A percentile compares a stretch with the other conserved stretches of the same genome.
Evolutionary conservation across 1,284 basidiomycete species (phyloP).

Genomic region (Pseudozyma pruni): DNA sequence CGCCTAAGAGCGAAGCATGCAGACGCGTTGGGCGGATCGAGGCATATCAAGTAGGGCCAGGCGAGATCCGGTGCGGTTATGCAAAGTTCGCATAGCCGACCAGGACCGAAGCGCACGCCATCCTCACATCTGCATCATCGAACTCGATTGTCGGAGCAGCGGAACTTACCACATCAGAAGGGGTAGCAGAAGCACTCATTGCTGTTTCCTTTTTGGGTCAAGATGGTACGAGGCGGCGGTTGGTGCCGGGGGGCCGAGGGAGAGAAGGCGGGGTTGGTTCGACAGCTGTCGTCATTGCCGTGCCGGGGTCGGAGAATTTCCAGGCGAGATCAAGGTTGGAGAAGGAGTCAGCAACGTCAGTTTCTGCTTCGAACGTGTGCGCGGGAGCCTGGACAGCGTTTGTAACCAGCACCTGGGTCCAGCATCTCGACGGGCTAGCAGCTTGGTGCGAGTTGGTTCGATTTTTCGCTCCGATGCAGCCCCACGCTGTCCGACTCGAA

Average conservation of each 20-base stretch:
- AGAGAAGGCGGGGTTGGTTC: no score
- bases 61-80: neutral
- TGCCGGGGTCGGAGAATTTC: slow-evolving; percentile 2
- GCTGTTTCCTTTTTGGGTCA: neutral
- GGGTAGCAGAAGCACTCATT: slow-evolving; percentile 8
- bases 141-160: neutral
- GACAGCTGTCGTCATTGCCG: slow-evolving; percentile 18
- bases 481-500: no score
- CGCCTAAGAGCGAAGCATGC: slow-evolving; percentile 3
- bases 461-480: no score
- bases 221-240: neutral
- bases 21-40: neutral
- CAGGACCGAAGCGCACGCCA: neutral
- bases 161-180: slow-evolving; percentile 21
- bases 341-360: neutral
- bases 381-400: neutral
- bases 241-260: neutral
- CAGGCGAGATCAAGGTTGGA: neutral
- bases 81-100: neutral
- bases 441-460: no score
- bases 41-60: no score
- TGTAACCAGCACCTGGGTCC: no score
- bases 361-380: neutral
- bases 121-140: slow-evolving; percentile 12
- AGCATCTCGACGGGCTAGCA: no score